These are phyloP conservation scores for Crithidia brevicula DNA, from an alignment of 208 protist species.

Conservation along the genomic window DNA sequence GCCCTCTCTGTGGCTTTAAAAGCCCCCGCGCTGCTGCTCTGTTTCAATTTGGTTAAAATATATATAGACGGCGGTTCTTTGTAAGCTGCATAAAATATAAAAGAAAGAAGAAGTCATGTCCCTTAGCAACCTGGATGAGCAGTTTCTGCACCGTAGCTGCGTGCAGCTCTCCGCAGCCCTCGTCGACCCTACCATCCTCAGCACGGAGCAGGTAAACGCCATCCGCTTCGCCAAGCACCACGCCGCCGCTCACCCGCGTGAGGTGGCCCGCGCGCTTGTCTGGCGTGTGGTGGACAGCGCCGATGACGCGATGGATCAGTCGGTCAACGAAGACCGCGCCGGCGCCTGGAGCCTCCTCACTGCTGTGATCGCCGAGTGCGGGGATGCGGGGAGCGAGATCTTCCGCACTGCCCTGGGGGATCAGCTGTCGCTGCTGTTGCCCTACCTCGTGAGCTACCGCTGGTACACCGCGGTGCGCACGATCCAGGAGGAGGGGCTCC, in stretches of 20 bases:
- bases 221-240: constrained; percentile 73
- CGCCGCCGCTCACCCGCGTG: constrained; percentile 53
- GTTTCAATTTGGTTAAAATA: too few relatives aligned
- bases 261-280: constrained; percentile 75
- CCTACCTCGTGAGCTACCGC: constrained; percentile 73
- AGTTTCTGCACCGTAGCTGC: constrained; percentile 84
- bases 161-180: constrained; percentile 81
- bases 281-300: constrained; percentile 88
- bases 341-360: constrained; percentile 81
- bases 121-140: constrained; percentile 42
- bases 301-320: constrained; percentile 38
- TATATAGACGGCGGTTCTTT: too few relatives aligned
- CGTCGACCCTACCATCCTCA: constrained; percentile 42
- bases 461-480: constrained; percentile 56
- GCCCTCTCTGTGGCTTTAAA: too few relatives aligned
- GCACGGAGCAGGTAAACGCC: constrained; percentile 60
- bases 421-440: constrained; percentile 69
- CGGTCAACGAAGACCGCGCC: constrained; percentile 52
- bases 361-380: constrained; percentile 67
- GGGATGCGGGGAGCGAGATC: constrained; percentile 49
- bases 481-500: constrained; percentile 27
- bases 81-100: constrained; percentile 21
- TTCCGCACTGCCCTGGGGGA: constrained; percentile 64
- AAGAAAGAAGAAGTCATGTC: constrained; percentile 36
- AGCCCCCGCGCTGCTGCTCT: too few relatives aligned